Conservation (phyloP, 352 stramenopile genomes). For the Pythium oligandrum region DNA sequence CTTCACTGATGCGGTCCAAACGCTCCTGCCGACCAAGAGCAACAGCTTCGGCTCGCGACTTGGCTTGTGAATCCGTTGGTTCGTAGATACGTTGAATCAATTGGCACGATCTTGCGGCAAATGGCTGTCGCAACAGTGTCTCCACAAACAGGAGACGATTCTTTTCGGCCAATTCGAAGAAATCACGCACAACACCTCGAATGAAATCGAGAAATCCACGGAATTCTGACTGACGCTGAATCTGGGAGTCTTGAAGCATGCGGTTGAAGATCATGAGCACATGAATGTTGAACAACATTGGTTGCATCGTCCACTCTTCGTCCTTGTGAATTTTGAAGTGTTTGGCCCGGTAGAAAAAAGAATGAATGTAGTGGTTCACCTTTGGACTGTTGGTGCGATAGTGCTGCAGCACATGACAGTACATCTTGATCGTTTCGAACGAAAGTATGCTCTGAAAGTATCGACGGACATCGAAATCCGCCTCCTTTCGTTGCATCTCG, state of each 20-base stretch:
- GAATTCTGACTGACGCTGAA: slow-evolving; percentile 54
- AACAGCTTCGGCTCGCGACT: slow-evolving; percentile 55
- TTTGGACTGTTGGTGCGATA: slow-evolving; percentile 78
- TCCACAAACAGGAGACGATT: slow-evolving; percentile 84
- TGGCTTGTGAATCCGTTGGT: slow-evolving; percentile 51
- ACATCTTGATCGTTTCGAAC: slow-evolving; percentile 81
- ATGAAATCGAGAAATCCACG: slow-evolving; percentile 78
- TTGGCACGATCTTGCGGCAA: slow-evolving; percentile 58
- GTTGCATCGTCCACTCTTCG: slow-evolving; percentile 80
- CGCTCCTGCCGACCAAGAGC: slow-evolving; percentile 53
- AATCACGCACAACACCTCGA: slow-evolving; percentile 66
- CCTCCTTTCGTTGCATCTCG: slow-evolving; percentile 85
- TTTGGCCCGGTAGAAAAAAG: slow-evolving; percentile 82
- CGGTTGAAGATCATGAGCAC: slow-evolving; percentile 76
- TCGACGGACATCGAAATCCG: slow-evolving; percentile 76
- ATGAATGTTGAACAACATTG: slow-evolving; percentile 84
- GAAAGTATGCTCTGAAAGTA: slow-evolving; percentile 83
- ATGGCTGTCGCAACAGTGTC: slow-evolving; percentile 61
- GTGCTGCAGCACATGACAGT: slow-evolving; percentile 57
- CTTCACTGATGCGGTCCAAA: slow-evolving; percentile 57
- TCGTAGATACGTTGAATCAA: slow-evolving; percentile 78
- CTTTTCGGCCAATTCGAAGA: slow-evolving; percentile 72
- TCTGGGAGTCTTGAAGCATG: slow-evolving; percentile 77
- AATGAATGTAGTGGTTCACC: slow-evolving; percentile 88
- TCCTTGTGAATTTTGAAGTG: slow-evolving; percentile 73